Base-by-base conservation (phyloP, 371 early-diverging fungal species). In the Saksenaea vasiformis region DNA sequence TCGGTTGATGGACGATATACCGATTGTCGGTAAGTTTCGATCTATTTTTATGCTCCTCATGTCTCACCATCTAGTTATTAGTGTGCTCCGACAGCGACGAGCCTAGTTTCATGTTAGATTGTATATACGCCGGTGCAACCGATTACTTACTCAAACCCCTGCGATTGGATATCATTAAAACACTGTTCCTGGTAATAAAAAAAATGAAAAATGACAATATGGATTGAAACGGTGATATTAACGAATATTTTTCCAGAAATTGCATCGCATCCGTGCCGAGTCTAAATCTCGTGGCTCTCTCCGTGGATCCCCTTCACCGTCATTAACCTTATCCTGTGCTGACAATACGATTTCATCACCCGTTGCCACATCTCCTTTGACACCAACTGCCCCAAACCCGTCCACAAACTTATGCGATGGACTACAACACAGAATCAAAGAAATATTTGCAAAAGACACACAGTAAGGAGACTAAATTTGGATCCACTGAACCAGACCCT, bases 141-240 rank as follows among this genome's bases (percentile, higher is more conserved):
- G 82, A 83, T 64, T 83, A 82, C 43, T 51, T 83, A 55, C 35
- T 85, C 17, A 76, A 76, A 57, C 85, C 85, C 3, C 54, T 85
- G 19, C 72, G 74, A 31, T 67, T 76, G 41, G 74, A 83, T 68
- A 80, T 76, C 10, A 78, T 82, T 17, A 78, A 80, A 58, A 85
- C 85, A 0, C 39, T 85, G 39, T 85, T 83, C 67, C 54, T 85
- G 75, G 85, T 85, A 66, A 74, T 1, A 7, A 7, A 31, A 31
- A 31, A 4, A 7, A 31, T 4, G 7, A 31, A 2, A 31, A 7
- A 31, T 31, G 4, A 31, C 31, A 31, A 31, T n/a, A n/a, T n/a
- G n/a, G n/a, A 31, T 31, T 7, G 31, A 31, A 31, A 31, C 31
- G 4, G 4, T 31, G 31, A 31, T 7, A 11, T 26, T 27, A n/a